These are phyloP conservation scores for Aurantiochytrium sp. DNA, from an alignment of 108 stramenopile genomes.

Conservation along the genomic window DNA sequence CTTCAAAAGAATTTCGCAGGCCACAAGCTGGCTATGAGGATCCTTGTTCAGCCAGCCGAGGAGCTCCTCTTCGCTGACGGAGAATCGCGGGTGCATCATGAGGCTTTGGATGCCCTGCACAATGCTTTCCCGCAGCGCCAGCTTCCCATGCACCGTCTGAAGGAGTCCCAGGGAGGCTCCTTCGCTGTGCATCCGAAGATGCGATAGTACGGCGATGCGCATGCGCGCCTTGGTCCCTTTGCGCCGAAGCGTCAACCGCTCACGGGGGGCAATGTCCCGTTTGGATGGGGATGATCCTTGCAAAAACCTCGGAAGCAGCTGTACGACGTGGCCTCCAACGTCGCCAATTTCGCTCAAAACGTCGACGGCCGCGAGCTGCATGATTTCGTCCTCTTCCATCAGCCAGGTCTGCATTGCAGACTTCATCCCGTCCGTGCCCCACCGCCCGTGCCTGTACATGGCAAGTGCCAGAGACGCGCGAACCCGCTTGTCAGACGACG, in stretches of 20 bases:
- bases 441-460: neutral
- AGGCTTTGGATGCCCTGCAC: neutral
- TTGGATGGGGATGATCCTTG: no score
- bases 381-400: neutral
- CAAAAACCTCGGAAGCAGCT: neutral
- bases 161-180: neutral
- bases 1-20: neutral
- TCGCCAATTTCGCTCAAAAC: neutral
- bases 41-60: neutral
- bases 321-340: neutral
- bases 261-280: no score
- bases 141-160: neutral
- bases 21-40: neutral
- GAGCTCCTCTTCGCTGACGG: neutral
- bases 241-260: no score
- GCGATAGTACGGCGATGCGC: neutral
- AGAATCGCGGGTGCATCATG: neutral
- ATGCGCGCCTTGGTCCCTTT: neutral
- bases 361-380: neutral
- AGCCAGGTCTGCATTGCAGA: neutral
- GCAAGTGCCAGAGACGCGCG: neutral
- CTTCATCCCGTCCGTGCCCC: neutral
- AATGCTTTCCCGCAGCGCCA: neutral
- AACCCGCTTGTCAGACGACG: neutral
- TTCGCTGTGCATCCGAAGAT: neutral